Percentiles rank a stretch among this genome's conserved stretches.
Conservation (phyloP, 352 stramenopile genomes). For the Phytophthora cactorum region DNA sequence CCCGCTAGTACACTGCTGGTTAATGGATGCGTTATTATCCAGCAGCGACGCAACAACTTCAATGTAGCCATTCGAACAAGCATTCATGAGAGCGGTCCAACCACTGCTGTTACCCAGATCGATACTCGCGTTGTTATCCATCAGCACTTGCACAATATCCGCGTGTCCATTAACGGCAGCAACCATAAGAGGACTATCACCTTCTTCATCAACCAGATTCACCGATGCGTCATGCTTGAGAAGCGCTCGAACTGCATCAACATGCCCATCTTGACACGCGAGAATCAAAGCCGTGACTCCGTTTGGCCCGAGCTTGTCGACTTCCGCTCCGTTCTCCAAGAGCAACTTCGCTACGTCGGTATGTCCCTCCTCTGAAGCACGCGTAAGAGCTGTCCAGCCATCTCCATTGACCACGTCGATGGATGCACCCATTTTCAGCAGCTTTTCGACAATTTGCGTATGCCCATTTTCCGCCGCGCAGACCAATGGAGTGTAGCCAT, state of each 20-base stretch:
- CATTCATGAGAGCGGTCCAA: background rate
- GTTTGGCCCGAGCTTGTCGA: background rate
- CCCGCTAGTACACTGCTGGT: background rate
- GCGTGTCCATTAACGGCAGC: background rate
- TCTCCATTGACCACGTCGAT: background rate
- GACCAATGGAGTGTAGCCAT: background rate
- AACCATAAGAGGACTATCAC: conserved; percentile 3
- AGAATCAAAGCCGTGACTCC: background rate
- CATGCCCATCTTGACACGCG: background rate
- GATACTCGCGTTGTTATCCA: background rate
- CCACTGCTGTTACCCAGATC: background rate
- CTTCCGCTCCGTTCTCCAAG: background rate
- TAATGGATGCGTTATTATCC: background rate
- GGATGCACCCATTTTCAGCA: conserved; percentile 1
- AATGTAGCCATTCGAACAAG: background rate
- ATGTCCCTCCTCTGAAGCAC: conserved; percentile 2
- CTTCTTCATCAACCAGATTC: background rate
- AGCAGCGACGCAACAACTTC: background rate
- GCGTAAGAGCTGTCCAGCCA: conserved; percentile 1
- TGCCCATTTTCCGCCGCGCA: conserved; percentile 5
- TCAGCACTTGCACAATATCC: background rate
- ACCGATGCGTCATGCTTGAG: background rate
- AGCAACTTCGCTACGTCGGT: background rate
- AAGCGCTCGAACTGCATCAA: background rate
- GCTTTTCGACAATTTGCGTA: background rate